These are phyloP conservation scores for Collybiopsis confluens DNA, from an alignment of 768 basidiomycete genomes.

Conservation along the genomic window DNA sequence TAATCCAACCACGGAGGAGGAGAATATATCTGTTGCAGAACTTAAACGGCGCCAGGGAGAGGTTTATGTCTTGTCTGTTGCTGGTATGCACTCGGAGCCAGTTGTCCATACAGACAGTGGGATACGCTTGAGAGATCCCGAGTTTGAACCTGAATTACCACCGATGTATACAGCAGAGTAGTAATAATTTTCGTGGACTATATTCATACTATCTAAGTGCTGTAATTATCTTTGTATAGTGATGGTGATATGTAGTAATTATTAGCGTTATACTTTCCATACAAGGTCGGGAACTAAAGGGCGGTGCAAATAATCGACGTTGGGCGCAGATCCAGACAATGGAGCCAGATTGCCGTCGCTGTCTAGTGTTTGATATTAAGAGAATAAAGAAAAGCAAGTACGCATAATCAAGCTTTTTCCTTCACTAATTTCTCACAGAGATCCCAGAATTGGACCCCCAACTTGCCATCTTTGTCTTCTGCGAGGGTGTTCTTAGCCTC, in stretches of 20 bases:
- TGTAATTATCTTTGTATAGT: not conserved
- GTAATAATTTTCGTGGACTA: not conserved
- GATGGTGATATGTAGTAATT: no score
- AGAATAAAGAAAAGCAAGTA: no score
- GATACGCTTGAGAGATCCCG: not conserved
- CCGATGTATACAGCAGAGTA: slow-evolving; percentile 4
- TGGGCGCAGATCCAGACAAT: no score
- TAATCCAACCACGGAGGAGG: not conserved
- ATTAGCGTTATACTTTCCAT: no score
- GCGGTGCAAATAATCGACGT: not conserved
- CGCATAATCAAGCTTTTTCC: not conserved
- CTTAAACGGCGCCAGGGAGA: not conserved
- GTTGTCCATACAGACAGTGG: slow-evolving; percentile 8
- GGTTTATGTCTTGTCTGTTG: not conserved
- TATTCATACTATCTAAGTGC: not conserved
- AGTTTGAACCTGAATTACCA: not conserved
- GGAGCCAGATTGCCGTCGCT: no score
- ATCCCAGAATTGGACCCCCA: slow-evolving; percentile 10
- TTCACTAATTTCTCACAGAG: slow-evolving; percentile 8
- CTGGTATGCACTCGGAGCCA: not conserved
- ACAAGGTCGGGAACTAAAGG: not conserved
- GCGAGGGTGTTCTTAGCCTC: not conserved
- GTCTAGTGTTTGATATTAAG: no score
- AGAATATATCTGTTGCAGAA: not conserved
- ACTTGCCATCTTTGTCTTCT: slow-evolving; percentile 9